Percentiles rank a stretch among this genome's conserved stretches.
These are phyloP conservation scores for Pseudocercospora musae DNA, from an alignment of 2,329 filamentous ascomycete species.

Conservation along the genomic window DNA sequence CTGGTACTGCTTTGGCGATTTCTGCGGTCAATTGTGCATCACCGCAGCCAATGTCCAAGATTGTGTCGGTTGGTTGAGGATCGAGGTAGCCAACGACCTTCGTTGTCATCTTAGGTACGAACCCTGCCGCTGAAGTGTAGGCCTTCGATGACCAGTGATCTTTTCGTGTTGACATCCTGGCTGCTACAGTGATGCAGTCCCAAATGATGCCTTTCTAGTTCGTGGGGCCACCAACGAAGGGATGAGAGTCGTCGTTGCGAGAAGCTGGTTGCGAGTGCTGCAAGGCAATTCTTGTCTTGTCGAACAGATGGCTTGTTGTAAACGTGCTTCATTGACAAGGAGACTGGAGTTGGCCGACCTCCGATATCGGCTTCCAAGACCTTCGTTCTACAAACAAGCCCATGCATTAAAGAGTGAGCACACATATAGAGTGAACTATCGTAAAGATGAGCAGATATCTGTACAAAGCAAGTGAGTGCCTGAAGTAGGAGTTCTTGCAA, in stretches of 20 bases:
- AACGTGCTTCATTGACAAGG: background rate
- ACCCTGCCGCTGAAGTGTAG: slow-evolving; percentile 39
- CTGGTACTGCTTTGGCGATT: slow-evolving; percentile 31
- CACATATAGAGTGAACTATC: background rate
- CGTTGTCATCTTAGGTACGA: slow-evolving; percentile 42
- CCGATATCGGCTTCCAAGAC: background rate
- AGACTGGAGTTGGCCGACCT: background rate
- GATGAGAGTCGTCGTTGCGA: background rate
- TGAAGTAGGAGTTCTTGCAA: background rate
- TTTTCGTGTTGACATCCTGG: slow-evolving; percentile 15
- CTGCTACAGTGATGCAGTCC: background rate
- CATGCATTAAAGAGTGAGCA: background rate
- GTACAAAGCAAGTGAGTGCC: background rate
- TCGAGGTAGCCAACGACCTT: slow-evolving; percentile 39
- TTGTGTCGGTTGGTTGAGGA: slow-evolving; percentile 34
- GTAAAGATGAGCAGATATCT: background rate
- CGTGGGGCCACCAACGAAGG: background rate
- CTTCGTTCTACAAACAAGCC: too few species aligned
- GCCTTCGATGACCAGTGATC: slow-evolving; percentile 35
- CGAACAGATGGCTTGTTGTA: background rate
- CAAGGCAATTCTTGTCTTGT: background rate
- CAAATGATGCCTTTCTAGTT: background rate
- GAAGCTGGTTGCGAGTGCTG: background rate
- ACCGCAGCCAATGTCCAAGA: slow-evolving; percentile 42
- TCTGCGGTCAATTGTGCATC: slow-evolving; percentile 41